Conservation (phyloP, 2,329 filamentous ascomycete species). For the Drechslerella dactyloides region DNA sequence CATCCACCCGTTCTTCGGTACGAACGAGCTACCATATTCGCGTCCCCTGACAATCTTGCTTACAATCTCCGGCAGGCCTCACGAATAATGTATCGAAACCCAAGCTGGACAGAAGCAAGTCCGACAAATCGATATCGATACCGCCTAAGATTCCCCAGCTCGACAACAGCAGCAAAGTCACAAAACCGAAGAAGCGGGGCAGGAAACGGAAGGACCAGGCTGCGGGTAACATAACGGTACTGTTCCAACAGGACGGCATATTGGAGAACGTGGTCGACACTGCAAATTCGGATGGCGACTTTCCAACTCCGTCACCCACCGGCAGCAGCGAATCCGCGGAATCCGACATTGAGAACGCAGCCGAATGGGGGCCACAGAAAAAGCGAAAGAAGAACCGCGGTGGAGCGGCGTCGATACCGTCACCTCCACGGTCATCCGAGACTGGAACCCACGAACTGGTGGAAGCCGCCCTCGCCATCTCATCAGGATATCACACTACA, state of each 20-base stretch:
- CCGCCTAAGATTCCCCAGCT: slow-evolving; percentile 17
- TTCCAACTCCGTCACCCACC: slow-evolving; percentile 37
- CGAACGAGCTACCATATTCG: slow-evolving; percentile 7
- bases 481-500: background rate
- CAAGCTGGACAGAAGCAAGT: slow-evolving; percentile 19
- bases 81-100: slow-evolving; percentile 35
- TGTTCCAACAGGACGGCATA: slow-evolving; percentile 4
- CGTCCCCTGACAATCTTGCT: background rate
- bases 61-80: slow-evolving; percentile 15
- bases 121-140: slow-evolving; percentile 21
- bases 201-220: slow-evolving; percentile 15
- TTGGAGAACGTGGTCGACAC: slow-evolving; percentile 14
- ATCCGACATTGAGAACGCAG: slow-evolving; percentile 15
- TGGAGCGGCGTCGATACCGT: slow-evolving; percentile 13
- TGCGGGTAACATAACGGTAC: slow-evolving; percentile 3
- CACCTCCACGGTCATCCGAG: slow-evolving; percentile 44
- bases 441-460: slow-evolving; percentile 15
- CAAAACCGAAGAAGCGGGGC: slow-evolving; percentile 30
- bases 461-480: slow-evolving; percentile 9
- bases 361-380: slow-evolving; percentile 6
- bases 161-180: slow-evolving; percentile 24
- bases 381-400: slow-evolving; percentile 25
- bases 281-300: slow-evolving; percentile 30
- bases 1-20: slow-evolving; percentile 43
- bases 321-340: slow-evolving; percentile 40